Base-by-base conservation (phyloP, 2,329 filamentous ascomycete genomes). In the Aspergillus calidoustus region DNA sequence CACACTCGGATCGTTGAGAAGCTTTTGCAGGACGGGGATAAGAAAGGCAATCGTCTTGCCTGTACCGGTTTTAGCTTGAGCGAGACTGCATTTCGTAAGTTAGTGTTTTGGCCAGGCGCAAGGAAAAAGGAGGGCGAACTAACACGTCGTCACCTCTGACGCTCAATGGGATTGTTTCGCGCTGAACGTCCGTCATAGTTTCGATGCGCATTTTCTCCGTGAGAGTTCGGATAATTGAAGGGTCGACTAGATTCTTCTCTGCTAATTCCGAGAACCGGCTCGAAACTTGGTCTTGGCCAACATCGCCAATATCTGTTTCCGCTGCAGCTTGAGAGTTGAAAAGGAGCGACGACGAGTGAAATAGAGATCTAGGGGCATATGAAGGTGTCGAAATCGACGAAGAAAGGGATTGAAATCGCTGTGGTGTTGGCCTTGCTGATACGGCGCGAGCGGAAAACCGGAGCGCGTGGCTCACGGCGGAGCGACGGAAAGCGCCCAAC, bases 41-140 rank as follows among this genome's bases (percentile, higher is more conserved):
- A 99, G 84, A 82, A 98, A 99, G 41, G 92, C 95, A 60, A 98
- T 81, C 0, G 95, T 99, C 81, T 99, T 99, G 74, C 95, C 95
- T 4, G 95, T 98, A 74, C 95, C 95, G 8, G 95, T 99, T 80
- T 92, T 97, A 62, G 95, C 95, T 81, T 98, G 95, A 51, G 94
- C 95, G 68, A 98, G 84, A 69, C 90, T 92, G 49, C 41, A 55
- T 13, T 51, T 60, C 34, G 31, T 41, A 58, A 38, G 48, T 71
- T 57, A 71, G 66, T 52, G 52, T 78, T 3, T 34, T 51, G 52
- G 34, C n/a, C 23, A 31, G 11, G 11, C 54, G 7, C 54, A n/a
- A 51, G 13, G 17, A 54, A 4, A 31, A 7, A 38, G 15, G 34
- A 57, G 30, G 41, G 43, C 7, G 60, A 52, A 66, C 90, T 81